phyloP scores from a whole-genome alignment of 805 yeast genomes.

The Candida silvicultrix region DNA sequence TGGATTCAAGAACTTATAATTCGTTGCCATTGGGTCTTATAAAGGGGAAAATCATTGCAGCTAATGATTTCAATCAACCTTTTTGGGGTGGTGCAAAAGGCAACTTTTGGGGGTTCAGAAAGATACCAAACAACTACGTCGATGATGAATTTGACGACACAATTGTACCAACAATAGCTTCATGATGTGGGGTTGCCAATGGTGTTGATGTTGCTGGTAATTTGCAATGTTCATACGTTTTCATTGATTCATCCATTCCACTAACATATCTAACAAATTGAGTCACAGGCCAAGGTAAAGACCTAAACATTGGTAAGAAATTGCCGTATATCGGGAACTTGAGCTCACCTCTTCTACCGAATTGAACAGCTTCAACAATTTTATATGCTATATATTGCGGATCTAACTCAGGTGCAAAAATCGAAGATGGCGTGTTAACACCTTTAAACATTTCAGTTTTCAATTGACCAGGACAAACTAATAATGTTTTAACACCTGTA shows the following conservation, averaged over 20 bases:
- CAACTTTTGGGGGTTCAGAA: slow-evolving; percentile 47
- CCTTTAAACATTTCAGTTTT: slow-evolving; percentile 68
- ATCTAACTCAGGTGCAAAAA: slow-evolving; percentile 79
- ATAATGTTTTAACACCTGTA: slow-evolving; percentile 61
- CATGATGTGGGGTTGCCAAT: not conserved
- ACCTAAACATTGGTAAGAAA: slow-evolving; percentile 63
- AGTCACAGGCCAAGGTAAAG: slow-evolving; percentile 61
- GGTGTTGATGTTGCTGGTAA: not conserved
- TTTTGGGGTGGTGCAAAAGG: slow-evolving; percentile 28
- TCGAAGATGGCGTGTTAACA: slow-evolving; percentile 64
- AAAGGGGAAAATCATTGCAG: slow-evolving; percentile 81
- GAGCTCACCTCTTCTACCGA: slow-evolving; percentile 64
- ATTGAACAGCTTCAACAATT: slow-evolving; percentile 47
- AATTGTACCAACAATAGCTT: not conserved
- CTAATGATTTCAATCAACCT: slow-evolving; percentile 47
- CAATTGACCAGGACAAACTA: slow-evolving; percentile 86
- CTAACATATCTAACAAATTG: slow-evolving; percentile 34
- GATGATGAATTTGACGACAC: slow-evolving; percentile 22
- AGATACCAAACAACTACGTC: slow-evolving; percentile 44
- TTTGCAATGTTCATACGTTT: slow-evolving; percentile 7
- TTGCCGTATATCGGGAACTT: slow-evolving; percentile 74
- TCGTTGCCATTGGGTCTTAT: slow-evolving; percentile 86
- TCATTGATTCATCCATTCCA: slow-evolving; percentile 42
- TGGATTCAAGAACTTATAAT: slow-evolving; percentile 86
- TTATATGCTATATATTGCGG: slow-evolving; percentile 58